Evolutionary conservation across 1,284 basidiomycete species (phyloP), one percentile per base, ranked within the genome.

Genomic region (Afroboletus lepidellus): DNA sequence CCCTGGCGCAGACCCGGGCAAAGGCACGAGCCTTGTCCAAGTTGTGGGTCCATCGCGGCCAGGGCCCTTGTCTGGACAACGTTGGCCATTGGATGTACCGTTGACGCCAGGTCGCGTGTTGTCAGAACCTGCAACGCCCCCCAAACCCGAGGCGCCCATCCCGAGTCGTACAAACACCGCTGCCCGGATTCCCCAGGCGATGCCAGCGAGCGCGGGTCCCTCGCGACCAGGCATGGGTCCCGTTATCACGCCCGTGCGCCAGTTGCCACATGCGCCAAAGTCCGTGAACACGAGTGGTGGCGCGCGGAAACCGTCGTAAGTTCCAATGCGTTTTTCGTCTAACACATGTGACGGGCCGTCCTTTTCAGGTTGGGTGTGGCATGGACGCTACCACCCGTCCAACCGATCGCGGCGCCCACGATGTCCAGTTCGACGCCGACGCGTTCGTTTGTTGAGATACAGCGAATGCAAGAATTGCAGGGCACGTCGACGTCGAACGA

Each of bases 401-500:
- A 77, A 48, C 74, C 79, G 0, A 66, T 74, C 25, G 69, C 74
- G 0, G 68, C 71, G 33, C 59, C 76, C 0, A 67, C 74, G 12
- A 62, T 72, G 1, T 57, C 71, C 5, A 36, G 60, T 13, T 51
- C 45, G 7, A 38, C 64, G 1, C 9, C 34, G 38, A 58, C 70
- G 0, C 72, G 84, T 54, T 94, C 93, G 0, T 85, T 97, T 46
- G 76, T 83, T 0, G 89, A 85, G 9, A 97, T 97, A 49, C 93
- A 96, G 67, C 77, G 84, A 62, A 74, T 87, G 48, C 90, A 96
- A 66, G 75, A 78, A 33, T 79, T 84, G 46, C 80, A 81, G 48
- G 72, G 73, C 12, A 68, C 61, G 3, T 67, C 69, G 1, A 64
- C 69, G 3, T 60, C 65, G 9, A 80, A 77, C 59, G 80, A 80